Evolutionary conservation across 805 yeast genomes (phyloP), one percentile per base, ranked within the genome.

Genomic region (Metschnikowia aberdeeniae): DNA sequence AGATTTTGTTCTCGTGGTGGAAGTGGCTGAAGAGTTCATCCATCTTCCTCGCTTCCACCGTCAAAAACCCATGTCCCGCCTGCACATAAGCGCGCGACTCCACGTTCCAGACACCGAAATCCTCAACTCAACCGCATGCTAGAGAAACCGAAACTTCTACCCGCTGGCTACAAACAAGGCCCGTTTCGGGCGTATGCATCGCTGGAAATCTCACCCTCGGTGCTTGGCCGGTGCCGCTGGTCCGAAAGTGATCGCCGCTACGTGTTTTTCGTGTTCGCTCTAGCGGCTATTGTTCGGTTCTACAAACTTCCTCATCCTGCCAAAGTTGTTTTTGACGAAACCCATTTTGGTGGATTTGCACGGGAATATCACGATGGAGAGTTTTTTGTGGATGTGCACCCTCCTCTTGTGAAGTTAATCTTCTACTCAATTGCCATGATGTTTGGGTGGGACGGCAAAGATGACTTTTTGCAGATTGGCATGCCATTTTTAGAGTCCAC

Each of bases 301-400:
- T 63, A 63, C 46, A 61, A 60, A 14, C 45, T 75, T 3, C 64
- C 62, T 1, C 38, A 45, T 4, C 79, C 79, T 1, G 45, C 55
- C 8, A 56, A 60, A n/a, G 73, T 75, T 17, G 71, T 75, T n/a
- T 73, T 73, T 51, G 80, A 75, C 52, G 82, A 78, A 50, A 63
- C 64, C 1, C 76, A 73, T 49, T 61, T 70, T 33, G 71, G 73
- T 6, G 63, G 64, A 1, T 70, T 61, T 51, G 67, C 71, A 7
- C 54, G 61, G 35, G 66, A 71, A 31, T 80, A 81, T 61, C 72
- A 72, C 51, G 68, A 68, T 42, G 86, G 87, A 20, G 70, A 75
- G 34, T 83, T 79, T 60, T 84, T 82, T 62, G 68, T 84, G 54
- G 89, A 83, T 55, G 82, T 82, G 24, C 84, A 84, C 51, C 90